Base-by-base conservation (phyloP, 208 protist species). In the Acanthamoeba castellanii region DNA sequence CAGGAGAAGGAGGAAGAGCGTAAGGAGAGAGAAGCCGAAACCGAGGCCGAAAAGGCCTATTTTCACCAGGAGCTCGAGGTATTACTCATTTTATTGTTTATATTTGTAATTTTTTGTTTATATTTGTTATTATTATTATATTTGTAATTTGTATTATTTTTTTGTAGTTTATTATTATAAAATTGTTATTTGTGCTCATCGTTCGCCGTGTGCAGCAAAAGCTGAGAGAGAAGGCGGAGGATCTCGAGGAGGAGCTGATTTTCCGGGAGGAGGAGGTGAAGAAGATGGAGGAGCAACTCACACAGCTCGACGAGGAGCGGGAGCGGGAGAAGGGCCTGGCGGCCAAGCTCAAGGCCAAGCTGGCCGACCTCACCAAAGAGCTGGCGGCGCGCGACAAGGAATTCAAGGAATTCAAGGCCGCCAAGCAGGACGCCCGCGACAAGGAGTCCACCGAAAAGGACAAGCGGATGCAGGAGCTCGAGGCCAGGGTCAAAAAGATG, bases 1-100 rank as follows among this genome's bases (percentile, higher is more conserved):
- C 32, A 78, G 34, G 70, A 78, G n/a, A 78, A 78, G 70, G 70
- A 78, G n/a, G 70, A 34, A 9, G 70, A 78, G 70, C 70, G 70
- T 8, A 11, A 27, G n/a, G 16, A 78, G 34, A 7, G 30, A 4
- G 70, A 78, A n/a, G 70, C 70, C 32, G 70, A 78, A 42, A n/a
- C 30, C n/a, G 32, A 78, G 18, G 70, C 70, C 5, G 70, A 78
- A 18, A 34, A 78, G 34, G n/a, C 70, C 34, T 78, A 30, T n/a
- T 78, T 78, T 20, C 18, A 42, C 13, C n/a, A 78, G 25, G 70
- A 78, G 34, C 70, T 78, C 25, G 70, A 78, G 64, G 64, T 72
- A 72, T 9, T 16, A 22, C 64, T 72, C 18, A 4, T 34, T 72
- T 72, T 5, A n/a, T n/a, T n/a, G n/a, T n/a, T n/a, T n/a, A n/a